Percentiles rank a stretch among this genome's conserved stretches.
Evolutionary conservation across 257 asterid species (phyloP).

Genomic region (Plantago elongata): DNA sequence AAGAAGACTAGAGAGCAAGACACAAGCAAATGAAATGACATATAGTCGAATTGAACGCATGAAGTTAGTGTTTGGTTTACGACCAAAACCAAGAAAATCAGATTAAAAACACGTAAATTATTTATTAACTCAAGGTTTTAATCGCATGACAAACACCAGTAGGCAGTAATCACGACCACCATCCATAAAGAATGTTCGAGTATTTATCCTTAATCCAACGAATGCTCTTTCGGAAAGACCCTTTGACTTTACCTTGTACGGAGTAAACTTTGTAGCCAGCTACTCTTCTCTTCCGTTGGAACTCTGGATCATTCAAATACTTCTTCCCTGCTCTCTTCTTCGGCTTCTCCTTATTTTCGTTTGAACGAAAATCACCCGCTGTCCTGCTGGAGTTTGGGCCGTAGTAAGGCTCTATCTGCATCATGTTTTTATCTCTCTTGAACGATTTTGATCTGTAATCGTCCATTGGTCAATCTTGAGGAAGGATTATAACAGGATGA

Average conservation of each 20-base stretch:
- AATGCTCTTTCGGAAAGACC: constrained; percentile 61
- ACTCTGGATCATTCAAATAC: constrained; percentile 59
- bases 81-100: too few species aligned
- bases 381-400: constrained; percentile 24
- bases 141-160: too few species aligned
- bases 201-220: constrained; percentile 72
- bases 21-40: too few species aligned
- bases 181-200: constrained; percentile 56
- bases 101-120: too few species aligned
- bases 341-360: constrained; percentile 55
- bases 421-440: constrained; percentile 15
- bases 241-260: constrained; percentile 80
- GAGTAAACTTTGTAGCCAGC: constrained; percentile 87
- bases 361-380: constrained; percentile 44
- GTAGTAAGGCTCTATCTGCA: constrained; percentile 43
- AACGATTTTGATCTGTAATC: constrained; percentile 46
- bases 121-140: too few species aligned
- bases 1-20: too few species aligned
- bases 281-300: constrained; percentile 85
- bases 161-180: constrained; percentile 32
- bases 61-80: too few species aligned
- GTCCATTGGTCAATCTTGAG: constrained; percentile 24
- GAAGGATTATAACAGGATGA: too few species aligned
- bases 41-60: too few species aligned
- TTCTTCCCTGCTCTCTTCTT: constrained; percentile 42